A percentile compares a stretch with the other conserved stretches of the same genome.
Evolutionary conservation across 2,329 filamentous ascomycete genomes (phyloP).

Genomic region (Leptographium wingfieldii): DNA sequence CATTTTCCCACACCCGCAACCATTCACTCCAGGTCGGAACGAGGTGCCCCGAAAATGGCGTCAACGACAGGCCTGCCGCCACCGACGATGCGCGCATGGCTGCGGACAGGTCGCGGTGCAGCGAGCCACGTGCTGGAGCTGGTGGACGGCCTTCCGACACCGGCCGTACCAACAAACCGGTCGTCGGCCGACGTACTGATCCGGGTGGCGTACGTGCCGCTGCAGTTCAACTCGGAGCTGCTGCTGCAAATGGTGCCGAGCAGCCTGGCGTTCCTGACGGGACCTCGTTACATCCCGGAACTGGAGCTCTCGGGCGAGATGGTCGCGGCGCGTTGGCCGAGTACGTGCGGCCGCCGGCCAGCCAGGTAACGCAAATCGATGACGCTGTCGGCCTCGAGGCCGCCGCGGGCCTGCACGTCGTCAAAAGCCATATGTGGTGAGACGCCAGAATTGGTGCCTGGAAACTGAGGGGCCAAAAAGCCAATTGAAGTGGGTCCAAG

Average conservation of each 20-base stretch:
- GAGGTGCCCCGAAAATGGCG: constrained; percentile 20
- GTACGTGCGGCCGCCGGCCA: constrained; percentile 19
- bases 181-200: constrained; percentile 17
- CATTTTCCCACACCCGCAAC: too few species aligned
- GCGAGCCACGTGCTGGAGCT: neutral
- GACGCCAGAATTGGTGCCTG: neutral
- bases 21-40: too few species aligned
- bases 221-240: constrained; percentile 20
- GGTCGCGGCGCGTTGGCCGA: constrained; percentile 20
- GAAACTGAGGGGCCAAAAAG: neutral
- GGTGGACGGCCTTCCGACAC: neutral
- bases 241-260: constrained; percentile 13
- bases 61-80: neutral
- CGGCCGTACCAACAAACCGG: neutral
- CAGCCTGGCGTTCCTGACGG: neutral
- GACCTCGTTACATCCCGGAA: constrained; percentile 15
- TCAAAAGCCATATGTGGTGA: too few species aligned
- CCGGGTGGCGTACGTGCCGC: constrained; percentile 19
- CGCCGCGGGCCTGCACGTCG: constrained; percentile 16
- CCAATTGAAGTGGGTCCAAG: neutral
- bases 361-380: constrained; percentile 13
- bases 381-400: constrained; percentile 4
- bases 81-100: constrained; percentile 6
- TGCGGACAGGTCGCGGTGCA: constrained; percentile 1
- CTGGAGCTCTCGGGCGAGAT: constrained; percentile 21